A percentile compares a stretch with the other conserved stretches of the same genome.
Evolutionary conservation across 2,329 filamentous ascomycete species (phyloP).

Genomic region (Neonectria sp.): DNA sequence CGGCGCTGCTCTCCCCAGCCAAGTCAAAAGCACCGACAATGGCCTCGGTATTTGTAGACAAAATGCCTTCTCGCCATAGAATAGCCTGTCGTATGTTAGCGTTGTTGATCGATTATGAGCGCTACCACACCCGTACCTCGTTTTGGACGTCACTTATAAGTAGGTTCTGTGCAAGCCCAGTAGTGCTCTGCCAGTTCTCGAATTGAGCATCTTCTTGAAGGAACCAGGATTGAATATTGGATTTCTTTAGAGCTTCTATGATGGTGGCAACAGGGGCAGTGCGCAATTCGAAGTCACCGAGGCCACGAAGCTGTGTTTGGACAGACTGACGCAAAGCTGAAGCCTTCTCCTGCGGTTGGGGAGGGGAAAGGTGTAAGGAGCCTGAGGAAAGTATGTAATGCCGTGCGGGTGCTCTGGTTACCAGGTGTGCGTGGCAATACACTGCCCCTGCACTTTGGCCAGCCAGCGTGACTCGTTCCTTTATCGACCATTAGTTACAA

Average conservation of each 20-base stretch:
- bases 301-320: background rate
- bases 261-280: slow-evolving; percentile 37
- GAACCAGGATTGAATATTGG: slow-evolving; percentile 59
- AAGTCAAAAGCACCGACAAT: slow-evolving; percentile 56
- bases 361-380: slow-evolving; percentile 59
- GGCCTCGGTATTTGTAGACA: slow-evolving; percentile 49
- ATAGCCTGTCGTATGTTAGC: slow-evolving; percentile 51
- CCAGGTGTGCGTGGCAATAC: slow-evolving; percentile 60
- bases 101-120: background rate
- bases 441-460: slow-evolving; percentile 64
- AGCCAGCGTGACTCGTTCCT: slow-evolving; percentile 58
- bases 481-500: background rate
- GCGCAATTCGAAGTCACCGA: slow-evolving; percentile 8
- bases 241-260: slow-evolving; percentile 52
- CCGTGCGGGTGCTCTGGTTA: slow-evolving; percentile 52
- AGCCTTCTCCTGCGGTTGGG: slow-evolving; percentile 48
- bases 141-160: slow-evolving; percentile 61
- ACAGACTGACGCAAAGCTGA: slow-evolving; percentile 18
- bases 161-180: slow-evolving; percentile 53
- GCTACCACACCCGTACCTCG: slow-evolving; percentile 50
- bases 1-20: slow-evolving; percentile 44
- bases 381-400: slow-evolving; percentile 59
- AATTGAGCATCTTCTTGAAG: slow-evolving; percentile 57
- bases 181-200: slow-evolving; percentile 53
- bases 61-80: slow-evolving; percentile 61